A percentile compares a stretch with the other conserved stretches of the same genome.
Conservation (phyloP, 208 protist genomes). For the Trypanosoma rangeli region DNA sequence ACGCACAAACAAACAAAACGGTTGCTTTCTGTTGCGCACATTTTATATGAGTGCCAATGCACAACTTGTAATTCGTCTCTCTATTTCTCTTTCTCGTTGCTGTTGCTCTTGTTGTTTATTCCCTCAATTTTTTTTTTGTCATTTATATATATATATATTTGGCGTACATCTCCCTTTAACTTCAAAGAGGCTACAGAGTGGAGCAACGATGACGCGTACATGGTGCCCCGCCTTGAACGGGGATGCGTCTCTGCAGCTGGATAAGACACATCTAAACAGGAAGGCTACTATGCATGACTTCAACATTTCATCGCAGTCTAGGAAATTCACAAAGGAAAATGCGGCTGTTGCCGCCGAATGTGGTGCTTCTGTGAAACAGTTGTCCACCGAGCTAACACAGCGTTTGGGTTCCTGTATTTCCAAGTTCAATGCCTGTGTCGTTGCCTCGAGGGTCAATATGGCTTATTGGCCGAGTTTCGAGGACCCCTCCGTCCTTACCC, state of each 20-base stretch:
- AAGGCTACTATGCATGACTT: background rate
- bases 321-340: slow-evolving; percentile 25
- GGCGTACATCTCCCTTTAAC: background rate
- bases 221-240: slow-evolving; percentile 39
- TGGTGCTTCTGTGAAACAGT: slow-evolving; percentile 37
- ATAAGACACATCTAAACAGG: slow-evolving; percentile 17
- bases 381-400: slow-evolving; percentile 24
- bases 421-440: slow-evolving; percentile 49
- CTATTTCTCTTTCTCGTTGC: background rate
- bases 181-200: background rate
- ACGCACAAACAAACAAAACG: background rate
- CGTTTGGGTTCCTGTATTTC: slow-evolving; percentile 25
- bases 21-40: background rate
- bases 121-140: slow-evolving; percentile 14
- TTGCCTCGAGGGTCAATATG: slow-evolving; percentile 59
- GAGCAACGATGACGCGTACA: slow-evolving; percentile 26
- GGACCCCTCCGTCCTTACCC: background rate
- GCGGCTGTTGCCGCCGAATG: slow-evolving; percentile 53
- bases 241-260: slow-evolving; percentile 18
- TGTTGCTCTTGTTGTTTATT: slow-evolving; percentile 15
- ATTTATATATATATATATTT: slow-evolving; percentile 14
- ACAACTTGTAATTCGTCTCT: background rate
- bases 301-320: background rate
- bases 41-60: background rate
- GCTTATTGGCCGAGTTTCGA: slow-evolving; percentile 35